Conservation (phyloP, 331 rosid genomes). For the Malus hybrid region DNA sequence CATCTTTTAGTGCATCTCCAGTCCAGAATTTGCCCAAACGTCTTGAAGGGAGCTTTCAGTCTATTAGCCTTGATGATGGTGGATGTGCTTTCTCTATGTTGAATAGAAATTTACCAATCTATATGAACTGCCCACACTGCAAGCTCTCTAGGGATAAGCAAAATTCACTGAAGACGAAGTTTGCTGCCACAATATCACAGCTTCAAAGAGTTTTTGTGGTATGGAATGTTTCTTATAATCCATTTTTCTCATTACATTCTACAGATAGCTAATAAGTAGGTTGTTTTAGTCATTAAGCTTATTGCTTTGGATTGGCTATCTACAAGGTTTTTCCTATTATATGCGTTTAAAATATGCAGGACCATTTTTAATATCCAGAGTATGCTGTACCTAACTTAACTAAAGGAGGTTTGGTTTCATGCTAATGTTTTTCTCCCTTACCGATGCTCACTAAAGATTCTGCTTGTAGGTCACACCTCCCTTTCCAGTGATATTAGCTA, state of each 20-base stretch:
- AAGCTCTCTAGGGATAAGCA: constrained; percentile 51
- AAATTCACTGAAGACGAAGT: constrained; percentile 50
- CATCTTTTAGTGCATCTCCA: constrained; percentile 29
- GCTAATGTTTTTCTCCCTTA: not conserved
- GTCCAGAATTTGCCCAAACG: constrained; percentile 31
- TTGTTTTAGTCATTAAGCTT: not conserved
- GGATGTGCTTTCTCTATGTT: constrained; percentile 65
- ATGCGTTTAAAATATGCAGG: not conserved
- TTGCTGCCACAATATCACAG: constrained; percentile 79
- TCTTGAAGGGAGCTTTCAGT: constrained; percentile 9
- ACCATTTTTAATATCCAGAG: not conserved
- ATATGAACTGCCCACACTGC: constrained; percentile 89
- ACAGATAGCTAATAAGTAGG: not conserved
- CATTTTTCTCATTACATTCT: not conserved
- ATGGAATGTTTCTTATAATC: constrained; percentile 27
- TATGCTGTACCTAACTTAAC: not conserved
- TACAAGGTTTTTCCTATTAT: not conserved
- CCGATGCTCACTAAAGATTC: constrained; percentile 21
- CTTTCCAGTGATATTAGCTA: constrained; percentile 65
- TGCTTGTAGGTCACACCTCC: constrained; percentile 83
- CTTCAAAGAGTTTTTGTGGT: constrained; percentile 88
- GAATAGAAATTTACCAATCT: constrained; percentile 71
- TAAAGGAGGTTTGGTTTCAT: not conserved
- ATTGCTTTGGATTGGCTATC: not conserved
- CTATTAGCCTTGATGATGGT: constrained; percentile 31